Base-by-base conservation (phyloP, 202 grass and related monocot species). In the Miscanthus sacchariflorus region DNA sequence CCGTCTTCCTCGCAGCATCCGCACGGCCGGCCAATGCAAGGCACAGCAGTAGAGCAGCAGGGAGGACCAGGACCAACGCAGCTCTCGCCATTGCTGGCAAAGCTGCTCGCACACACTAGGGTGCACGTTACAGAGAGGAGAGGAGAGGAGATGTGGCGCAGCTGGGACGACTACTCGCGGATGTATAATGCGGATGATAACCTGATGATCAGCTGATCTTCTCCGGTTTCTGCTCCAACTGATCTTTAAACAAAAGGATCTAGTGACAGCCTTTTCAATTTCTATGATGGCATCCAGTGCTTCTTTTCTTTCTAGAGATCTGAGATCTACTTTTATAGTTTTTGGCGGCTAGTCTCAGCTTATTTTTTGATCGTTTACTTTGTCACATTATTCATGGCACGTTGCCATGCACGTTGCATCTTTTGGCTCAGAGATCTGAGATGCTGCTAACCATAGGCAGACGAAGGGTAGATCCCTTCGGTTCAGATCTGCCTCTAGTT, bases 31-130 rank as follows among this genome's bases (percentile, higher is more conserved):
- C 83, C 72, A 89, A 81, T 9, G 83, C 90, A 33, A 96, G 77
- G 83, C 75, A 92, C 19, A 64, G 58, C 61, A 93, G 14, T 19
- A 19, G 15, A 91, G 18, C 27, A 17, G 52, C 52, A 35, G 11
- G 58, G n/a, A 30, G 88, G 9, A 96, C 84, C 71, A 30, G 88
- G 8, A 96, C 84, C 71, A 87, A 28, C 7, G 71, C 83, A 28
- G 88, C 81, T 81, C 88, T 82, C 6, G 90, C 73, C 94, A 96
- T 93, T 72, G 52, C 52, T 58, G 44, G 4, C 58, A 24, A 63
- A 10, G 23, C 28, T 42, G 49, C 35, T 48, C 40, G 52, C 44
- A n/a, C 11, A 54, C 59, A 18, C 30, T 52, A 52, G 45, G 45
- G 12, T 49, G 46, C 46, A 49, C 46, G 46, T 49, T 49, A 49